Evolutionary conservation across 1,284 basidiomycete genomes (phyloP).

Genomic region (Ganoderma leucocontextum): DNA sequence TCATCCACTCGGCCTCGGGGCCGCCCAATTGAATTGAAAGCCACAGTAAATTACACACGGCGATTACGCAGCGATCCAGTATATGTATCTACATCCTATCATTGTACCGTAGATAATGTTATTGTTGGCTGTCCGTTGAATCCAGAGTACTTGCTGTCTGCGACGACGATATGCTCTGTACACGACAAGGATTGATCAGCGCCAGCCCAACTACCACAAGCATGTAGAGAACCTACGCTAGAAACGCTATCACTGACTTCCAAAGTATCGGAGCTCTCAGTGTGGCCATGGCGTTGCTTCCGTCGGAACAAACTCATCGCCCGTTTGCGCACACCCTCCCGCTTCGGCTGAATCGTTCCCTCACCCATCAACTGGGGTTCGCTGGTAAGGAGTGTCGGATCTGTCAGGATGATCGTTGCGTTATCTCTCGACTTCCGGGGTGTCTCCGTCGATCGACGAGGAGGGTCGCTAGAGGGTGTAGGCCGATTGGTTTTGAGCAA

Average conservation of each 20-base stretch:
- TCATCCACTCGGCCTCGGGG: neutral
- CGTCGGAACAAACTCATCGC: conserved; percentile 53
- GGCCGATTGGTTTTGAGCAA: conserved; percentile 24
- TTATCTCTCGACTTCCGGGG: conserved; percentile 21
- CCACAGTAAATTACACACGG: conserved; percentile 13
- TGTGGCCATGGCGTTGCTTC: conserved; percentile 21
- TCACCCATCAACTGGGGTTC: conserved; percentile 34
- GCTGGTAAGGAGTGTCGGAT: conserved; percentile 29
- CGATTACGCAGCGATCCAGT: conserved; percentile 11
- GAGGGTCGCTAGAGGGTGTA: neutral
- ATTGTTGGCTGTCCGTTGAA: conserved; percentile 8
- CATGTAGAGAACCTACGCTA: conserved; percentile 9
- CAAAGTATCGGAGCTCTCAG: conserved; percentile 23
- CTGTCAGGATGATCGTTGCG: conserved; percentile 7
- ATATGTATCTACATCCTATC: conserved; percentile 15
- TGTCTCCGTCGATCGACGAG: conserved; percentile 2
- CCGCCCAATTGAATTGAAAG: neutral
- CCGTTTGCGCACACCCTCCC: conserved; percentile 35
- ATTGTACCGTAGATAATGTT: neutral
- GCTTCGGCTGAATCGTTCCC: conserved; percentile 23
- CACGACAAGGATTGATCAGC: neutral
- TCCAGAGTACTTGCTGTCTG: conserved; percentile 7
- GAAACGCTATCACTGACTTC: conserved; percentile 18
- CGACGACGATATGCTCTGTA: conserved; percentile 20
- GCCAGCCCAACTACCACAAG: no score